Conservation (phyloP, 345 rosid species). For the Rubroshorea leprosula region DNA sequence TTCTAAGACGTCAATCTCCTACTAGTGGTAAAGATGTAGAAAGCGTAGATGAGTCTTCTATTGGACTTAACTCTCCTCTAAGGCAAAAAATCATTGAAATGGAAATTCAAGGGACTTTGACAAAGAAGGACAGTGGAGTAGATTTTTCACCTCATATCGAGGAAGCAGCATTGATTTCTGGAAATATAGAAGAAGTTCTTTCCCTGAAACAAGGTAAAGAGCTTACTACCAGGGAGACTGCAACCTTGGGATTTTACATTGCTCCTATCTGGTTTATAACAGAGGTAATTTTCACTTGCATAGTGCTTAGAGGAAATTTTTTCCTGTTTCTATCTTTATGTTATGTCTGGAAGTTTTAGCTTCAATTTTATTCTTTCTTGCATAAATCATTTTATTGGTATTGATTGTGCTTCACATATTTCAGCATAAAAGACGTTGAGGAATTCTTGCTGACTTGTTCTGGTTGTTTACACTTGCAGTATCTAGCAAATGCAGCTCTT, state of each 20-base stretch:
- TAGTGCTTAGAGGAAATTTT: too few relatives aligned
- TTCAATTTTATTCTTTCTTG: too few relatives aligned
- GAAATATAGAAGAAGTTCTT: conserved; percentile 48
- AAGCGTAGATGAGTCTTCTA: conserved; percentile 36
- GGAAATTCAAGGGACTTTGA: conserved; percentile 65
- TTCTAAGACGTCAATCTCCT: conserved; percentile 43
- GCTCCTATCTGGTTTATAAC: conserved; percentile 99
- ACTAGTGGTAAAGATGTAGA: conserved; percentile 43
- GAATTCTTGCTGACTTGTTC: neutral
- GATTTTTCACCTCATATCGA: conserved; percentile 56
- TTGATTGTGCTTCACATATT: neutral
- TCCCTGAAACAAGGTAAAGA: conserved; percentile 41
- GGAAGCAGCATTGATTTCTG: conserved; percentile 55
- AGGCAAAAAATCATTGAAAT: conserved; percentile 57
- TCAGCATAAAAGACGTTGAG: too few relatives aligned
- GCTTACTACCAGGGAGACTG: conserved; percentile 65
- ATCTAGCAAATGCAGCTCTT: conserved; percentile 96
- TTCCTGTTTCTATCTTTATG: neutral
- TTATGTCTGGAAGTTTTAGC: conserved; percentile 2
- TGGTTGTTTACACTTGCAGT: conserved; percentile 36
- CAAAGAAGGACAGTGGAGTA: conserved; percentile 69
- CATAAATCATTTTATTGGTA: too few relatives aligned
- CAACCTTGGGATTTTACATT: conserved; percentile 70
- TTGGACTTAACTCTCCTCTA: conserved; percentile 52
- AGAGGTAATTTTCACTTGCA: too few relatives aligned